Conservation (phyloP, 2,329 filamentous ascomycete genomes). For the Verticillium isaacii region DNA sequence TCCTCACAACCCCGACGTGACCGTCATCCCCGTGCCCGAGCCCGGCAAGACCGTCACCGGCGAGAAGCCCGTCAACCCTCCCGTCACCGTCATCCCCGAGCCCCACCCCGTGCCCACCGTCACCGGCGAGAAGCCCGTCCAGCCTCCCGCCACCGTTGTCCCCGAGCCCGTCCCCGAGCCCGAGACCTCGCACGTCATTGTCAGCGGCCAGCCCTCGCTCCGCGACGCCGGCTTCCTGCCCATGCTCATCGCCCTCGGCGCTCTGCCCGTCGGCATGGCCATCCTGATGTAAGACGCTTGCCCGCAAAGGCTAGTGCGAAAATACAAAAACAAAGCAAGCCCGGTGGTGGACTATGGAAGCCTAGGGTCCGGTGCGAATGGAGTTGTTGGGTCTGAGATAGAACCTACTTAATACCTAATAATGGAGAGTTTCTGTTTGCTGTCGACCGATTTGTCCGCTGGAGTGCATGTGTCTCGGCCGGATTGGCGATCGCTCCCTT, state of each 20-base stretch:
- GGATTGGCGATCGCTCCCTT: neutral
- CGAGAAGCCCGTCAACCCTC: neutral
- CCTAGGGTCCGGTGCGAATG: neutral
- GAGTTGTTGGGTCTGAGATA: neutral
- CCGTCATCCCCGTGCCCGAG: neutral
- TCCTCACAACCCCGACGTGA: neutral
- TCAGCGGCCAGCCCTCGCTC: neutral
- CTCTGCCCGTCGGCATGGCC: conserved; percentile 2
- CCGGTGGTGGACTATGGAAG: neutral
- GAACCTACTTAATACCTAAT: neutral
- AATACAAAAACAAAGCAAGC: neutral
- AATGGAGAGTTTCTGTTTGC: neutral
- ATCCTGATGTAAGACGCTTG: conserved; percentile 1
- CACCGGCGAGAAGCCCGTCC: neutral
- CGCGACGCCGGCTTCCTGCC: neutral
- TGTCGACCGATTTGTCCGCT: neutral
- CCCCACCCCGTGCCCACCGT: neutral
- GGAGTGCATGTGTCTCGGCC: neutral
- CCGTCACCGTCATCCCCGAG: neutral
- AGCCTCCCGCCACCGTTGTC: neutral
- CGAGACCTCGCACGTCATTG: neutral
- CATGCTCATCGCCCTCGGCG: conserved; percentile 2
- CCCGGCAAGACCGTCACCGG: neutral
- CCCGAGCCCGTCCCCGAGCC: neutral
- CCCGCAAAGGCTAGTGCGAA: neutral